Base-by-base conservation (phyloP, 2,329 filamentous ascomycete genomes). In the Pyrenophora graminea region DNA sequence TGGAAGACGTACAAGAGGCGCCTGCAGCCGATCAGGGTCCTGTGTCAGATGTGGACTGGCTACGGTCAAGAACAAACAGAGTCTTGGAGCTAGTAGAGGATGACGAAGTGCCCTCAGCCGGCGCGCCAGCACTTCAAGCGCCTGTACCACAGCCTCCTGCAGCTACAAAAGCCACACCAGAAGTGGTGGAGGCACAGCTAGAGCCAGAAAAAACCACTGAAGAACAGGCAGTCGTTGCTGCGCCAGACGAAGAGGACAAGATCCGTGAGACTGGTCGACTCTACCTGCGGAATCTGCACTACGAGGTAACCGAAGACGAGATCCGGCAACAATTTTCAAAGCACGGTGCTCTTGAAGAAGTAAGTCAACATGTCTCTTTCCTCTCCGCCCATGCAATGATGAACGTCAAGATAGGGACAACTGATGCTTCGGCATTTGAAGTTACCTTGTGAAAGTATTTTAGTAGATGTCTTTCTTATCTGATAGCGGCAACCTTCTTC, bases 401-500 rank as follows among this genome's bases (percentile, higher is more conserved):
- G 93, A 97, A 90, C 79, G 58, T 84, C 89, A 69, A 85, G 94
- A 97, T 97, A 97, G 94, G 94, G 94, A 97, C 94, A 97, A 86
- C 93, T 91, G 89, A 97, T 93, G 89, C 89, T 67, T 81, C 78
- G 53, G 90, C 89, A 91, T 81, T 80, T 97, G 92, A 95, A 92
- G 89, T 85, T 81, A 91, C 67, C 85, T 86, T 61, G 88, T 87
- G 87, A 91, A 87, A 90, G 84, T 89, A 94, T 96, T 95, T 96
- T 99, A 97, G 94, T 99, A 99, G 93, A 97, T 96, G 90, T 90
- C 89, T 92, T 86, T 91, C 88, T 81, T 80, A 83, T 86, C 91
- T 94, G 88, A 92, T 77, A 78, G 77, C 58, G 48, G 61, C 61
- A 51, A 45, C n/a, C 9, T 27, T 18, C 32, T 37, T 19, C 17